Evolutionary conservation across 2,329 filamentous ascomycete genomes (phyloP).

Genomic region (Periconia digitata): DNA sequence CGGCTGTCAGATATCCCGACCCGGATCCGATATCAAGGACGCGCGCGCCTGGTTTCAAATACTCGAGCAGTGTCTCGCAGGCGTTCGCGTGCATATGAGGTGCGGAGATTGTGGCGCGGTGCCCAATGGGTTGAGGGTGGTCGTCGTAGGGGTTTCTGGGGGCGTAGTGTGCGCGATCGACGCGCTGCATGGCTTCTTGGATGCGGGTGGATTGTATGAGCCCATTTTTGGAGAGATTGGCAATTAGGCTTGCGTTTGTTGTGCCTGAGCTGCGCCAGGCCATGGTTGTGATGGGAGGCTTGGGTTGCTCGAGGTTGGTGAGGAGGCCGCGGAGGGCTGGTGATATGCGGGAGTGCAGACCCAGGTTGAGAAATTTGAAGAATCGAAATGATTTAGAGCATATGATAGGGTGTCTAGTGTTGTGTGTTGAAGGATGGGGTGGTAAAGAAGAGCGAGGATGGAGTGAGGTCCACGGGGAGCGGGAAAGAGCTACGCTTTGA

Average conservation of each 20-base stretch:
- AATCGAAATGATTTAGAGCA: no score
- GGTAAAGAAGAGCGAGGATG: neutral
- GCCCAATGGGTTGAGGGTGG: slow-evolving; percentile 68
- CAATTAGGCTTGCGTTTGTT: slow-evolving; percentile 73
- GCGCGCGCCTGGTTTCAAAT: slow-evolving; percentile 53
- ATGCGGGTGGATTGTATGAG: slow-evolving; percentile 74
- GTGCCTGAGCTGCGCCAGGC: slow-evolving; percentile 84
- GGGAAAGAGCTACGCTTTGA: neutral
- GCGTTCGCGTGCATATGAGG: slow-evolving; percentile 73
- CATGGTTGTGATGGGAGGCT: slow-evolving; percentile 64
- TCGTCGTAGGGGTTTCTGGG: slow-evolving; percentile 72
- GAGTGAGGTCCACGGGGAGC: neutral
- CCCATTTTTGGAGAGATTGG: slow-evolving; percentile 71
- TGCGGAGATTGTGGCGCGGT: slow-evolving; percentile 69
- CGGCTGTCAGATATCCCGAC: slow-evolving; percentile 78
- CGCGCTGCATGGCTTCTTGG: slow-evolving; percentile 77
- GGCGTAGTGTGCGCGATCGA: slow-evolving; percentile 86
- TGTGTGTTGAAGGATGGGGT: neutral
- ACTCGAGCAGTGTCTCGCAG: slow-evolving; percentile 62
- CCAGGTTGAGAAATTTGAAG: slow-evolving; percentile 16
- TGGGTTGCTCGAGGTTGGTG: slow-evolving; percentile 7
- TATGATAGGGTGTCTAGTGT: no score
- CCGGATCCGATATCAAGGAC: slow-evolving; percentile 55
- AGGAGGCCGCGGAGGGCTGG: slow-evolving; percentile 20
- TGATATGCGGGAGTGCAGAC: neutral